These are phyloP conservation scores for Graphiopsis chlorocephala DNA, from an alignment of 2,329 filamentous ascomycete genomes.

Conservation along the genomic window DNA sequence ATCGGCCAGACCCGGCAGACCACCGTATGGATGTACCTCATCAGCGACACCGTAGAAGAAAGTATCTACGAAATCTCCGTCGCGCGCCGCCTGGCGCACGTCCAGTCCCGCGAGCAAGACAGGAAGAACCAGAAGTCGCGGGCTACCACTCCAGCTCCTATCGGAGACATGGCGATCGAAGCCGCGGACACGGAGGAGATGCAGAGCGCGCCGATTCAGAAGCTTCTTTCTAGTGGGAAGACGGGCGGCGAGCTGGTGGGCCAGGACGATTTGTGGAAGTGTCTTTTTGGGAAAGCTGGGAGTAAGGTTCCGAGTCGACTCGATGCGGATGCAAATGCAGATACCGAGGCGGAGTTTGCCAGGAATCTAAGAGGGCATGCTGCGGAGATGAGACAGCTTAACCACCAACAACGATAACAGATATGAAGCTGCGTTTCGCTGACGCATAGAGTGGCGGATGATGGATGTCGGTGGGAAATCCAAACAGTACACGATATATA, in stretches of 20 bases:
- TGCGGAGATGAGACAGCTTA: conserved; percentile 49
- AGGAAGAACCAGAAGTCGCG: conserved; percentile 9
- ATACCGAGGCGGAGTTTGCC: conserved; percentile 43
- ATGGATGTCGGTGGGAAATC: no score
- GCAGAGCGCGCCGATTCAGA: conserved; percentile 67
- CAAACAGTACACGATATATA: no score
- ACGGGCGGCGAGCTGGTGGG: conserved; percentile 76
- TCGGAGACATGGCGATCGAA: conserved; percentile 63
- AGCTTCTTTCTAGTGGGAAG: conserved; percentile 67
- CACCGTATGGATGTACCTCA: conserved; percentile 91
- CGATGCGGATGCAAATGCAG: neutral
- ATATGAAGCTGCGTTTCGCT: no score
- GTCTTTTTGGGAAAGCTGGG: conserved; percentile 65
- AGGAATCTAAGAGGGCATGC: conserved; percentile 55
- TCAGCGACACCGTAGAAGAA: conserved; percentile 88
- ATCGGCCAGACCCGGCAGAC: conserved; percentile 88
- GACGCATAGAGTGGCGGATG: no score
- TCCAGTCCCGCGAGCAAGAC: conserved; percentile 44
- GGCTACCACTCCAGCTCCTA: neutral
- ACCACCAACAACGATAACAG: no score
- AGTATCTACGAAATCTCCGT: conserved; percentile 88
- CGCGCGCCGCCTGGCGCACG: conserved; percentile 72
- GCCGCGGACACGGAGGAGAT: conserved; percentile 82
- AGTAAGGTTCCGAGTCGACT: neutral
- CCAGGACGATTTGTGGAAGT: conserved; percentile 80